Conservation (phyloP, 345 rosid species). For the Zanthoxylum bungeanum region DNA sequence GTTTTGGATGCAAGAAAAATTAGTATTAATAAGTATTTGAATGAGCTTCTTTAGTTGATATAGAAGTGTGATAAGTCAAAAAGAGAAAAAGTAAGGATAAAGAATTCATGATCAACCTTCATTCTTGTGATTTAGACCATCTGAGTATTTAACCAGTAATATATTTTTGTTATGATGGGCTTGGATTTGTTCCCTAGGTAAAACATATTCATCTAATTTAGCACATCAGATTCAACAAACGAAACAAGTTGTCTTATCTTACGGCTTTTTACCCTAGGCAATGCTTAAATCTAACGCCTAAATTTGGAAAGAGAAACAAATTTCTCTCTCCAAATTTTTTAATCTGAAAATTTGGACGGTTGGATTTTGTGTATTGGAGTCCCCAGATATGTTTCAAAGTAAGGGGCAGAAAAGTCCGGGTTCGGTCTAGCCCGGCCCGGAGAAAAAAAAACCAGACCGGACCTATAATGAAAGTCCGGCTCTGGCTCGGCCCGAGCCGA, state of each 20-base stretch:
- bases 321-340: no score
- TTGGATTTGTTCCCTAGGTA: neutral
- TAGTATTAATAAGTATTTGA: neutral
- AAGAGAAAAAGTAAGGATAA: constrained; percentile 6
- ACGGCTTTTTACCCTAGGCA: constrained; percentile 6
- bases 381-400: no score
- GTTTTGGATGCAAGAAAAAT: constrained; percentile 13
- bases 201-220: constrained; percentile 9
- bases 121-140: constrained; percentile 6
- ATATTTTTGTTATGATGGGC: constrained; percentile 10
- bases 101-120: neutral
- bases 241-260: constrained; percentile 10
- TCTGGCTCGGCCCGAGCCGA: no score
- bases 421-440: no score
- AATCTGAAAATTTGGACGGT: no score
- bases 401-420: no score
- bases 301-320: no score
- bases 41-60: neutral
- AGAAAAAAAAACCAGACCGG: no score
- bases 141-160: constrained; percentile 13
- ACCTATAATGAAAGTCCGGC: no score
- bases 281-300: no score
- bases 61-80: neutral
- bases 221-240: neutral
- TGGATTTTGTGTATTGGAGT: no score